Evolutionary conservation across 2,329 filamentous ascomycete genomes (phyloP), one percentile per base, ranked within the genome.

Genomic region (Mycosphaerelloides madeirae): DNA sequence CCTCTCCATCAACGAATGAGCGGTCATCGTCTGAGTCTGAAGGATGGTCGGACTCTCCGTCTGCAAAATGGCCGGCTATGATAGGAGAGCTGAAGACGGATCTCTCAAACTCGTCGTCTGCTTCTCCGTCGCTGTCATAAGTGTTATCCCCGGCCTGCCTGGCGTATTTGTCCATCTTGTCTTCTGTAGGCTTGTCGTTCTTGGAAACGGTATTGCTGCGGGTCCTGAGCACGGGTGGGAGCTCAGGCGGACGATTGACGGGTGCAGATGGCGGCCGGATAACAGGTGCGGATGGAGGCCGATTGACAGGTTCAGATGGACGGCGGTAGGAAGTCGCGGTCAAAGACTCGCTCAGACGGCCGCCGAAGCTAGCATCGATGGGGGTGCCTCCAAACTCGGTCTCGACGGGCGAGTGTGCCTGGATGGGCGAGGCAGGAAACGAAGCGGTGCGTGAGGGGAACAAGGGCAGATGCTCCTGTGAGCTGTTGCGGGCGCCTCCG

Each of bases 21-120:
- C 59, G 51, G 29, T 60, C 59, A 25, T 66, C 64, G 41, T 65
- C 62, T 18, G 58, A 60, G 37, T 65, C 74, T 36, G 80, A 87
- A 31, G 78, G 79, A 47, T 83, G 78, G 54, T 87, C 84, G 11
- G 83, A 87, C 19, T 62, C 56, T 15, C 56, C 54, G 63, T 87
- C 83, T 57, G 79, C 19, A 28, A 46, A 84, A 63, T 86, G 83
- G 54, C 73, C 77, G 43, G 72, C 74, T 51, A 81, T 75, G 55
- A 80, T 78, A 47, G 82, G 84, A 5, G 82, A 85, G 65, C 78
- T 80, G 61, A 81, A 78, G 16, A 55, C 74, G 65, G 81, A 83
- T 62, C 83, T 76, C 75, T 90, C 85, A 65, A 87, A 88, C 72
- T 90, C 86, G 68, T 90, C 86, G 68, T 88, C 85, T 58, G 84